Conservation (phyloP, 768 basidiomycete genomes). For the Phaeolepiota aurea region DNA sequence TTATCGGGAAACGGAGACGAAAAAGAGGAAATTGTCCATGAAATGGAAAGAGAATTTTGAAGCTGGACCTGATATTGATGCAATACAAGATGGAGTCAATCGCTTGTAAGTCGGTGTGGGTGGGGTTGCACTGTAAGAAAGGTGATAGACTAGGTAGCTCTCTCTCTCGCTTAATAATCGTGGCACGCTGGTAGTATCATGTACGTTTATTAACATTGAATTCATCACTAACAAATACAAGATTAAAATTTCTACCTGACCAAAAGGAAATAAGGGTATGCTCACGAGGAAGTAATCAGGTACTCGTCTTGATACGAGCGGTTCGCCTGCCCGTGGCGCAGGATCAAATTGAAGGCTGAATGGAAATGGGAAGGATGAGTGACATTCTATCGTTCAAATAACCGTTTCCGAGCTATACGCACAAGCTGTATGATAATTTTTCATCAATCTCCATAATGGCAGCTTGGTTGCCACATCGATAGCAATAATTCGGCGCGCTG, state of each 20-base stretch:
- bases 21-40: too few species aligned
- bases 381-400: background rate
- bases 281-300: conserved; percentile 90
- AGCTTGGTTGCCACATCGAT: conserved; percentile 98
- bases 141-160: too few species aligned
- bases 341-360: conserved; percentile 98
- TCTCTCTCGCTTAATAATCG: too few species aligned
- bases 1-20: too few species aligned
- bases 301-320: conserved; percentile 91
- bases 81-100: too few species aligned
- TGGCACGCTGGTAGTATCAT: conserved; percentile 6
- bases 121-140: too few species aligned
- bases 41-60: too few species aligned
- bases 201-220: conserved; percentile 20
- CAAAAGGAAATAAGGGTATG: conserved; percentile 2
- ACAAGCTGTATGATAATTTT: conserved; percentile 93
- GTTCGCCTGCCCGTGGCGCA: conserved; percentile 96
- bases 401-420: conserved; percentile 23
- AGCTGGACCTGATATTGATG: too few species aligned
- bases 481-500: conserved; percentile 99
- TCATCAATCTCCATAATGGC: conserved; percentile 99
- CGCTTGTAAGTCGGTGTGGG: too few species aligned
- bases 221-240: conserved; percentile 14
- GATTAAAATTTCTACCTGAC: background rate
- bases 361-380: conserved; percentile 4